Evolutionary conservation across 2,329 filamentous ascomycete species (phyloP), one percentile per base, ranked within the genome.

Genomic region (Aspergillus sp.): DNA sequence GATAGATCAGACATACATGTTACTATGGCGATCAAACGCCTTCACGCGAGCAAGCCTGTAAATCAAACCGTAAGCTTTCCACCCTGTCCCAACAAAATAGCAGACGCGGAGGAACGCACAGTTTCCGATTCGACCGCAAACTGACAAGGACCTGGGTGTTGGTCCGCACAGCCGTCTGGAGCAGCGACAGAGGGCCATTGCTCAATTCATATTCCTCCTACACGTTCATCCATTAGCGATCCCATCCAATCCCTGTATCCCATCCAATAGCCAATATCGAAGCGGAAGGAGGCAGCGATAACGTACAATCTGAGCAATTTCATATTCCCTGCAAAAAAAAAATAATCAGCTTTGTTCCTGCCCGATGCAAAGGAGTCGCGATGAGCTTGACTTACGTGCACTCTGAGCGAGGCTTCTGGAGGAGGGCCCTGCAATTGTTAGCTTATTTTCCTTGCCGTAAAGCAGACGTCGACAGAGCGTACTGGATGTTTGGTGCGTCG

Each of bases 11-110:
- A 55, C 56, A 17, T 55, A 58, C 95, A 99, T 98, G 80, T 99
- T 99, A 85, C 93, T 98, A 79, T 99, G 95, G 60, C 95, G 85
- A 79, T 99, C 95, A 75, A 99, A 99, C 6, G 95, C 95, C 83
- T 99, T 99, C 72, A 99, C 93, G 64, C 95, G 90, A 52, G 93
- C 95, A 55, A 99, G 88, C 48, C 83, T 61, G 40, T 19, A 23
- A 21, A 49, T 17, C 8, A 23, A 31, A 5, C 15, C 8, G 25
- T 58, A 19, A 54, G 45, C 27, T 25, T 21, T 25, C n/a, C 35
- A 4, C 27, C 21, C 12, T 14, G 6, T 39, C 53, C 17, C 3
- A 31, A 4, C 8, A 31, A 31, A 31, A 21, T 31, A 31, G 27
- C 3, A 11, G 27, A 11, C 27, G 3, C 9, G 27, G 9, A 31